phyloP scores from a whole-genome alignment of 768 basidiomycete species.

The Russula ochroleuca region DNA sequence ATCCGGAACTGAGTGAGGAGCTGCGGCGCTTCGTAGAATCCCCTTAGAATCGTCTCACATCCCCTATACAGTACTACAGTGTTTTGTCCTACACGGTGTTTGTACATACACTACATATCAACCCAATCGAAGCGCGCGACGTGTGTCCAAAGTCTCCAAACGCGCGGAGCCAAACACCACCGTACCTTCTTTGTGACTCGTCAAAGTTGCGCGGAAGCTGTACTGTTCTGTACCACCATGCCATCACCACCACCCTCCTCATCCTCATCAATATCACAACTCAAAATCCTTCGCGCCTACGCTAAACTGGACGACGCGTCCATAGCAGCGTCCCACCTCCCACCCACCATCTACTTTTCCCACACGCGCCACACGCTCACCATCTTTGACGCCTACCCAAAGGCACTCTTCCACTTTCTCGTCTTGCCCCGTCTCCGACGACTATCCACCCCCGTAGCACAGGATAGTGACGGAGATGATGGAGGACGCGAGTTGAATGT shows the following conservation, averaged over 20 bases:
- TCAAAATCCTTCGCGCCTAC: slow-evolving; percentile 59
- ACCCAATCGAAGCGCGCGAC: too few relatives aligned
- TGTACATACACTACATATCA: too few relatives aligned
- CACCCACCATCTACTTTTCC: slow-evolving; percentile 56
- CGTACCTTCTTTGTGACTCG: too few relatives aligned
- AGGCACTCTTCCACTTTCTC: slow-evolving; percentile 85
- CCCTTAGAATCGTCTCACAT: background rate
- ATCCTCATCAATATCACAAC: slow-evolving; percentile 11
- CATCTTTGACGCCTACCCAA: slow-evolving; percentile 73
- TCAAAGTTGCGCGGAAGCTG: too few relatives aligned
- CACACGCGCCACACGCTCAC: slow-evolving; percentile 54
- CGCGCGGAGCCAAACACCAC: too few relatives aligned
- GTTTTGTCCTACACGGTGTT: too few relatives aligned
- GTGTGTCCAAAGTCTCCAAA: too few relatives aligned
- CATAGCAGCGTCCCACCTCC: slow-evolving; percentile 38
- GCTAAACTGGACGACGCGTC: slow-evolving; percentile 46
- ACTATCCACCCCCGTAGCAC: too few relatives aligned
- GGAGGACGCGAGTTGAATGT: slow-evolving; percentile 23
- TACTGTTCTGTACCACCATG: background rate
- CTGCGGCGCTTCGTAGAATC: slow-evolving; percentile 12
- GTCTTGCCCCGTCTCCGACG: slow-evolving; percentile 62
- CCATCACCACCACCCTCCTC: background rate
- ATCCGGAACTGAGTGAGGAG: slow-evolving; percentile 25
- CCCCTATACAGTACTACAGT: too few relatives aligned
- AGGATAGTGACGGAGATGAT: too few relatives aligned